Base-by-base conservation (phyloP, 139 green algal genomes). In the Micromonas commoda region DNA sequence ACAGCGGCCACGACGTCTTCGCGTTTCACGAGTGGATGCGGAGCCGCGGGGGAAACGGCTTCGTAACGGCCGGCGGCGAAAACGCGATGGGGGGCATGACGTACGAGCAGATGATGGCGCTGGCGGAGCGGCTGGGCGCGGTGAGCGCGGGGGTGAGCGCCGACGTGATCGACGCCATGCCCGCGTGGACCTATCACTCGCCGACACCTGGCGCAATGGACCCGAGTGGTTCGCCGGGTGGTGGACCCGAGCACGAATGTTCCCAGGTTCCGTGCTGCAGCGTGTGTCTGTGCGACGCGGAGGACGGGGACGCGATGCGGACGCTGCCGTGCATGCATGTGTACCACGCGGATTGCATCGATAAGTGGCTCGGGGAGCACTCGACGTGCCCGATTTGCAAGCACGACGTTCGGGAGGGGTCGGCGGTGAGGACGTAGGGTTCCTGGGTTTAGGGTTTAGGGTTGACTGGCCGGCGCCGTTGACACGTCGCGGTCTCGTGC, bases 301-400 rank as follows among this genome's bases (percentile, higher is more conserved):
- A 81, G 35, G 53, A 77, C 66, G 76, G 76, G 20, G 76, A 81
- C 23, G 26, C 51, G 1, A 20, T 77, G 39, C 67, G 66, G 33
- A 67, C 23, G 29, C 64, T 81, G 0, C 3, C 64, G 53, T 81
- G 76, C 64, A 28, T 63, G 20, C 76, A 81, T 63, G 29, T 69
- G 2, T 81, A 76, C 32, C 76, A 81, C 29, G n/a, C 64, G 3
- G 64, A 69, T 32, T 81, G 76, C 60, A 81, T 81, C 33, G 76
- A 81, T 66, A n/a, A 19, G 38, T 81, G 76, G 76, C 63, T 81
- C 20, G 31, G 32, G 23, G 16, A 28, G 5, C 28, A 29, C 26
- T 33, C 13, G 20, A 64, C 51, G 20, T 81, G 76, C 31, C 76
- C 76, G 60, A 31, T 77, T 3, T 81, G 76, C 28, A 81, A 77